Base-by-base conservation (phyloP, 2,329 filamentous ascomycete genomes). In the Penicillium brevicompactum region DNA sequence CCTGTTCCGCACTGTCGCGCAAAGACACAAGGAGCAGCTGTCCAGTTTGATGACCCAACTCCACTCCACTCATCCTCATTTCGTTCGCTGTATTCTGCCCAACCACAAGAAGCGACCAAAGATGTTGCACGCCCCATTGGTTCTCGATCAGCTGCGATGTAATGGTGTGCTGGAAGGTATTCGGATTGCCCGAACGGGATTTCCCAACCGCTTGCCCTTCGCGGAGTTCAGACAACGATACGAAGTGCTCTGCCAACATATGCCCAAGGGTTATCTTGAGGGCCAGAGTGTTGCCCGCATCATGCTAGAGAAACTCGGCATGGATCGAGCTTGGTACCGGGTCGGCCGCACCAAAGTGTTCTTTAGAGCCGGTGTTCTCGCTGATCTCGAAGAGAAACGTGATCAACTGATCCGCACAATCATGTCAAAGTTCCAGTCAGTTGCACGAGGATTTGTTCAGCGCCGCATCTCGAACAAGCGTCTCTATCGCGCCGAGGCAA, bases 81-180 rank as follows among this genome's bases (percentile, higher is more conserved):
- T 99, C 71, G 94, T 99, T 30, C 90, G 94, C 45, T 99, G 94
- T 71, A 99, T 99, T 59, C 82, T 99, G 56, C 95, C 94, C 3
- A 99, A 99, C 70, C 94, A 99, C 80, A 97, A 96, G 76, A 99
- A 99, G 76, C 85, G 88, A 22, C 91, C 94, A 0, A 99, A 99
- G 75, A 89, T 92, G 70, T 91, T 97, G 74, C 90, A 89, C 69
- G 91, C 90, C 3, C 85, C 92, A 2, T 84, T 99, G n/a, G 95
- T 99, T 1, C 82, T 99, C 5, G 94, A 99, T 68, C 95, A 99
- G 72, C 80, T 99, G n/a, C 87, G 94, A 49, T 99, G 94, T 77
- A 99, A 99, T 71, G 94, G 94, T 89, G 94, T 99, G 2, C 82
- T 99, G n/a, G 94, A 99, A 76, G 94, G 94, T 59, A 99, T 99